A percentile compares a stretch with the other conserved stretches of the same genome.
phyloP scores from a whole-genome alignment of 2,329 filamentous ascomycete species.

The Neonectria magnoliae region DNA sequence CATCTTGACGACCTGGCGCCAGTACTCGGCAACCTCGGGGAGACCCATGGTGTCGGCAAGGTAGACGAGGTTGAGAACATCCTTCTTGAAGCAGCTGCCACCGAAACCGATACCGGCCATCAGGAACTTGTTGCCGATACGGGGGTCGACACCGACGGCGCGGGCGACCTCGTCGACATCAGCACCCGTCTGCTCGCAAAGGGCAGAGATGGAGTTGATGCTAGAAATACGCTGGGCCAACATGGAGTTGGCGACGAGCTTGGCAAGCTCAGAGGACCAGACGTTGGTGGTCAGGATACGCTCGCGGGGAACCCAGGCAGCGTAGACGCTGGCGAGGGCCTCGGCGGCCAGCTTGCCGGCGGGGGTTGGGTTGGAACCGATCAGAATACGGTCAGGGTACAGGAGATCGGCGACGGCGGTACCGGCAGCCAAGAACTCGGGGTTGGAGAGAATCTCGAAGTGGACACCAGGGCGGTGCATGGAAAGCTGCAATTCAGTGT shows the following conservation, averaged over 20 bases:
- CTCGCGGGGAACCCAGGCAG: constrained; percentile 73
- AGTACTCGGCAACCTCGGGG: constrained; percentile 78
- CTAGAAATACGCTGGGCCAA: constrained; percentile 82
- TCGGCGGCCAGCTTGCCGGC: constrained; percentile 70
- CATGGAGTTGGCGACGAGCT: constrained; percentile 83
- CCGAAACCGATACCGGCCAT: constrained; percentile 82
- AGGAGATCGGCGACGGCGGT: constrained; percentile 78
- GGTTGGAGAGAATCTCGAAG: constrained; percentile 83
- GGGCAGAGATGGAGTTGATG: constrained; percentile 83
- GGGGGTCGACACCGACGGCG: constrained; percentile 74
- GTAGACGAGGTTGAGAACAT: constrained; percentile 78
- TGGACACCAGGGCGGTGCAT: constrained; percentile 69
- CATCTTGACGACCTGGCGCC: constrained; percentile 77
- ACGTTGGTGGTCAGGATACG: constrained; percentile 78
- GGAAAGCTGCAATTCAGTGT: constrained; percentile 55
- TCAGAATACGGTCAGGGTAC: constrained; percentile 77
- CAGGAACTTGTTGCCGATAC: constrained; percentile 78
- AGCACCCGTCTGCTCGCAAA: constrained; percentile 80
- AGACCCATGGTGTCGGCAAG: constrained; percentile 76
- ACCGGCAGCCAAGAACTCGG: constrained; percentile 83
- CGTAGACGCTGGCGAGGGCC: constrained; percentile 73
- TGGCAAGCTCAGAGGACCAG: constrained; percentile 82
- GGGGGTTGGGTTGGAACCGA: constrained; percentile 72
- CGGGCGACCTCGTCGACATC: constrained; percentile 77
- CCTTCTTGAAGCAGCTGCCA: constrained; percentile 85